Base-by-base conservation (phyloP, 1,284 basidiomycete species). In the Serendipita sp. region DNA sequence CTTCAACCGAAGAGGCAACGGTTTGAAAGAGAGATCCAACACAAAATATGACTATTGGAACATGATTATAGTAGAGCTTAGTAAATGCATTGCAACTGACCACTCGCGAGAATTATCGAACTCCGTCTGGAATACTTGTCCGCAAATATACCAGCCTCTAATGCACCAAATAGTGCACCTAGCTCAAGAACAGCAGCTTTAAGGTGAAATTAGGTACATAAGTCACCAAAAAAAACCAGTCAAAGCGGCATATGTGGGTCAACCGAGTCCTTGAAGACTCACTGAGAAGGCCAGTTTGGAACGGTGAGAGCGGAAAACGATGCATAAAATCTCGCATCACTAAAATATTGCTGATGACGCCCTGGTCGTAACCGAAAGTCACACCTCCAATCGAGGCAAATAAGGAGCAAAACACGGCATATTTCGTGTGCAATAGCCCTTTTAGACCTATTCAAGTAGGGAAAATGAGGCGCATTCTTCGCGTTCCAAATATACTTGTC, bases 371-470 rank as follows among this genome's bases (percentile, higher is more conserved):
- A 3, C 88, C 88, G 71, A 91, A 91, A 29, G 86, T 81, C 58
- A 91, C 71, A 0, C 89, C 88, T 2, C 88, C 89, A 67, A 91
- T 79, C 13, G 84, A 86, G 0, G 85, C 88, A 64, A 88, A 85
- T 41, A 62, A 12, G 12, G 53, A 15, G 13, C 41, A 61, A 22
- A 29, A 10, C n/a, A 63, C 41, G 26, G 30, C 38, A 63, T 32
- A 63, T 49, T 22, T 34, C 22, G 62, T 63, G n/a, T 62, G 30
- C 15, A 61, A 44, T n/a, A 63, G 38, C 12, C 62, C 62, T 26
- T 44, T 13, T 12, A 63, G n/a, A 47, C 62, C 62, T 63, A 43
- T 38, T 38, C 26, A 34, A 61, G n/a, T 15, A 62, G 50, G 50
- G 15, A 10, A 17, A 15, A 44, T 44, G 43, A 17, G 43, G 13